Conservation (phyloP, 2,329 filamentous ascomycete species). For the Chaetomium sp. region DNA sequence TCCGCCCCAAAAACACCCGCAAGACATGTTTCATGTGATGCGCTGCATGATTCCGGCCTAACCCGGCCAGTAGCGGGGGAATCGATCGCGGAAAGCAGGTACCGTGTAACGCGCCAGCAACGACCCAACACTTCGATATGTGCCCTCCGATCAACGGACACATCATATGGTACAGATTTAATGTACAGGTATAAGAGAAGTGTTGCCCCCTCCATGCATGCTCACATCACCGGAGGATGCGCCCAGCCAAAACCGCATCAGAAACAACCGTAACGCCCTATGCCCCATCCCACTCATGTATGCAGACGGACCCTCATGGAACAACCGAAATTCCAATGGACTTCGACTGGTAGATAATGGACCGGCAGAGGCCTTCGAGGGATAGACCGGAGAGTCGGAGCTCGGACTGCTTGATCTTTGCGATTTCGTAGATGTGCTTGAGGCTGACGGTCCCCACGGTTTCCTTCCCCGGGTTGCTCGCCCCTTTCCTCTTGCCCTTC, state of each 20-base stretch:
- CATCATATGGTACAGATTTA: constrained; percentile 16
- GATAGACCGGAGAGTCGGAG: constrained; percentile 70
- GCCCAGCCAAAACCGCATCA: constrained; percentile 17
- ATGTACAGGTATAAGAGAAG: constrained; percentile 16
- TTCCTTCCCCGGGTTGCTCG: constrained; percentile 73
- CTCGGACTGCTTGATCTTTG: constrained; percentile 89
- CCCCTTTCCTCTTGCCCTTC: constrained; percentile 78
- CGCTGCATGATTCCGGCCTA: background rate
- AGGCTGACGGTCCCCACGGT: constrained; percentile 82
- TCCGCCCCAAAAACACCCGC: background rate
- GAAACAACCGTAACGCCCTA: constrained; percentile 34
- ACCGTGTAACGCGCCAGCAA: background rate
- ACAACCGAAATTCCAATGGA: constrained; percentile 74
- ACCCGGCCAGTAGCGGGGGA: background rate
- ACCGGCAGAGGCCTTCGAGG: constrained; percentile 71
- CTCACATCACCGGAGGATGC: constrained; percentile 2
- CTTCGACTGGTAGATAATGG: constrained; percentile 73
- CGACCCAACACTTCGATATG: background rate
- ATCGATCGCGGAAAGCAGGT: background rate
- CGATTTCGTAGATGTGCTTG: constrained; percentile 98
- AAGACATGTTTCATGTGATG: background rate
- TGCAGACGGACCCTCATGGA: constrained; percentile 46
- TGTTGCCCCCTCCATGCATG: background rate
- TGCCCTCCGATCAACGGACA: background rate
- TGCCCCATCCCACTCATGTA: constrained; percentile 10